Evolutionary conservation across 495 filamentous ascomycete species (phyloP), one percentile per base, ranked within the genome.

Genomic region (Thermothielavioides terrestris): DNA sequence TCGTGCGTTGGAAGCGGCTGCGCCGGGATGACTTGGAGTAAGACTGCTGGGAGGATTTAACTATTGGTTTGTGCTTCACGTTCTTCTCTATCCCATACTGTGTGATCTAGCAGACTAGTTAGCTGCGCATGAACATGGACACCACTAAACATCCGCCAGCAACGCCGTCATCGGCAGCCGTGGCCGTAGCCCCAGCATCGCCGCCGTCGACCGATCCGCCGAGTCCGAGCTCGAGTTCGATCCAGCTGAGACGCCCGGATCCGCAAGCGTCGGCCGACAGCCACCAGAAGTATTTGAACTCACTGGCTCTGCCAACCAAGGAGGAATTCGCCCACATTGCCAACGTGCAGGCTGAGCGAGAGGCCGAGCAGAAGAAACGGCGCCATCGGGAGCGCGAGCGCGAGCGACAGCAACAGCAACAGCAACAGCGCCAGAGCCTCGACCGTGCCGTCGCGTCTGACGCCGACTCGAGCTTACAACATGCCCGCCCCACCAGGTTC

Each of bases 261-360:
- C 39, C 48, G 8, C 42, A 34, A 20, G 37, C n/a, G 22, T 53
- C 52, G 3, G 18, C 31, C 38, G 39, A 35, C 23, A 48, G 44
- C 41, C 70, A 56, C 40, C 60, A 70, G 49, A 63, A 72, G 32
- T 79, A 80, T 42, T 54, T 80, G 20, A 65, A 77, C 50, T 73
- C 64, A 15, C 62, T 80, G 9, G 56, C 68, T 4, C 58, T 65
- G 2, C 77, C 77, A 1, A 68, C 72, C 0, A 53, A 46, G 2
- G 67, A 69, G 36, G 64, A 72, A 46, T 66, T 78, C 14, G 52
- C 59, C 17, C 62, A 65, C 21, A 73, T 80, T 25, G 53, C 61
- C 20, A 57, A 60, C 18, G 46, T 71, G 12, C 76, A 80, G 40
- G 63, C 67, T 41, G 51, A 70, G 52, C 70, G 71, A 12, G 75